Conservation (phyloP, 2,329 filamentous ascomycete species). For the Aspergillus sp. region DNA sequence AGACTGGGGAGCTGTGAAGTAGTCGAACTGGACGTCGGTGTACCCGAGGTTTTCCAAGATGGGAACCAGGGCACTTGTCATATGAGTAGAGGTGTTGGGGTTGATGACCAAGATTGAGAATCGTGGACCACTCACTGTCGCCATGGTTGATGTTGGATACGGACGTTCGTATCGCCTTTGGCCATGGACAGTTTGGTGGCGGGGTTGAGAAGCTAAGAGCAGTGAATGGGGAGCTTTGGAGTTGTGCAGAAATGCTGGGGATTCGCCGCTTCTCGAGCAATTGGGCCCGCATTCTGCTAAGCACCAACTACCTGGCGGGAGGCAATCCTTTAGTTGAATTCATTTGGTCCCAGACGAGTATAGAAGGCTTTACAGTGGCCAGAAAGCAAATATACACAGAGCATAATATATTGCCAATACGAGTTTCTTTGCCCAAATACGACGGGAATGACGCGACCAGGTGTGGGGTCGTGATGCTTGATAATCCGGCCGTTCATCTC, state of each 20-base stretch:
- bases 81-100: constrained; percentile 46
- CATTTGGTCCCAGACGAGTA: background rate
- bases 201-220: constrained; percentile 1
- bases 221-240: background rate
- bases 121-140: constrained; percentile 11
- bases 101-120: constrained; percentile 45
- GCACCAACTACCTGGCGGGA: background rate
- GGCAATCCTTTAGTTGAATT: background rate
- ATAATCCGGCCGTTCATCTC: background rate
- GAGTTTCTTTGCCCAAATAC: background rate
- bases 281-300: background rate
- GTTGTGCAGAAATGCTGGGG: background rate
- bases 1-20: constrained; percentile 38
- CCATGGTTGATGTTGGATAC: constrained; percentile 13
- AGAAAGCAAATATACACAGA: background rate
- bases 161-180: background rate
- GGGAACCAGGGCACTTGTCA: constrained; percentile 45
- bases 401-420: background rate
- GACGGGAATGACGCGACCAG: background rate
- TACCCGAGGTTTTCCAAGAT: constrained; percentile 39
- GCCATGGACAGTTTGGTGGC: background rate
- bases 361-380: background rate
- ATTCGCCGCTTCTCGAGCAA: background rate
- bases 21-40: constrained; percentile 37
- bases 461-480: constrained; percentile 2